Base-by-base conservation (phyloP, 176 grass and related monocot species). In the Bothriochloa decipiens region DNA sequence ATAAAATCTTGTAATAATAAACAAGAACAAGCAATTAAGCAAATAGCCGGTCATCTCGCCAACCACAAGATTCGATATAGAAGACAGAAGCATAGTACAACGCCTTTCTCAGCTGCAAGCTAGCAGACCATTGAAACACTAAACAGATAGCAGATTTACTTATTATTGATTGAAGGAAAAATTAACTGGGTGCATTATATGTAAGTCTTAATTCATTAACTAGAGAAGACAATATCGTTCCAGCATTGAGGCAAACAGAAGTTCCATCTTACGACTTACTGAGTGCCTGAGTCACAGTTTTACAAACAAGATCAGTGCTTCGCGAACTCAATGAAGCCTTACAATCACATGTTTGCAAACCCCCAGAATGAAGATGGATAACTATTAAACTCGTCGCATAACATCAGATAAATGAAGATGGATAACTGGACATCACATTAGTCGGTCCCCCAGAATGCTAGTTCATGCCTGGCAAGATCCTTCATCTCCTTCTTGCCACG, bases 381-480 rank as follows among this genome's bases (percentile, higher is more conserved):
- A 43, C 6, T 6, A 42, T 25, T 53, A 7, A 42, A 71, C 35
- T 42, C 0, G 3, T 42, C 10, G 9, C 37, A 3, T 25, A 14
- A 43, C 37, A 42, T 14, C 2, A 5, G 69, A 72, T 14, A 72
- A 43, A 11, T n/a, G 9, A 70, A 70, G 40, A 22, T 72, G 40
- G 40, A 72, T 70, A 41, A 41, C 10, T 8, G 52, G 52, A 22
- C 18, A n/a, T 22, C 10, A 41, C n/a, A 26, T 71, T 17, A 71
- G 22, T 71, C 22, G 4, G 11, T 53, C 52, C 52, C 52, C 71
- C 11, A 66, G 12, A 65, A 64, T 3, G 26, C 4, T 1, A 84
- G 42, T 66, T 84, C 82, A 20, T 84, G 71, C 82, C 33, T 84
- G 29, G 71, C 43, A 46, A 84, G 58, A 23, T 84, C 60, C 43